These are phyloP conservation scores for Pelargonium australe DNA, from an alignment of 441 rosid genomes.

Conservation along the genomic window DNA sequence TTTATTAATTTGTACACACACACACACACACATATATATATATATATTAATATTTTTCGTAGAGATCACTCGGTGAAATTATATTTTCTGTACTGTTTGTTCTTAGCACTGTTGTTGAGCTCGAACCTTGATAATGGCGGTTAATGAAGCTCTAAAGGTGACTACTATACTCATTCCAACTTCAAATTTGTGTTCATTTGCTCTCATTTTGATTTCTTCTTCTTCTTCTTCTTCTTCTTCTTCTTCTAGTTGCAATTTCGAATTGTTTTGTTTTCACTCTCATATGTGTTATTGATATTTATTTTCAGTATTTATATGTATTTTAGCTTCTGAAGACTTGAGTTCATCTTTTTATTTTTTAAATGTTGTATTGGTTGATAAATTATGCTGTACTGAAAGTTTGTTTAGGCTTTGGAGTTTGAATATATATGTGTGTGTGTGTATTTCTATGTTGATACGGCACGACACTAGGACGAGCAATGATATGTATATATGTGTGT, in stretches of 20 bases:
- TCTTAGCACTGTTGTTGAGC: too few species aligned
- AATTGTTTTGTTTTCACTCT: background rate
- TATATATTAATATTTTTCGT: too few species aligned
- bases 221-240: too few species aligned
- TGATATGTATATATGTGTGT: too few species aligned
- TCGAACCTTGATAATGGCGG: conserved; percentile 20
- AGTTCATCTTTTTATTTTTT: background rate
- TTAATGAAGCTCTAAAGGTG: conserved; percentile 25
- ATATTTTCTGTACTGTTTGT: too few species aligned
- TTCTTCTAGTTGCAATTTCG: conserved; percentile 3
- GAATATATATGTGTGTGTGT: too few species aligned
- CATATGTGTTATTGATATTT: background rate
- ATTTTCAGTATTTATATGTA: background rate
- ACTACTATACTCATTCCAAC: conserved; percentile 14
- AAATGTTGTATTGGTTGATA: background rate
- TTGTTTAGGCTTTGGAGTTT: background rate
- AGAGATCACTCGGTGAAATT: too few species aligned
- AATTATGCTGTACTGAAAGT: background rate
- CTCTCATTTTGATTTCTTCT: background rate
- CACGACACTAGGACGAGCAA: too few species aligned
- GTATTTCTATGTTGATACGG: too few species aligned
- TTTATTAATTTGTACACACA: too few species aligned
- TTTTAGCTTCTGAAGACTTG: background rate
- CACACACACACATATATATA: too few species aligned
- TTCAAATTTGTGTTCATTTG: conserved; percentile 13